These are phyloP conservation scores for Penicillium verrucosum DNA, from an alignment of 2,329 filamentous ascomycete genomes.

Conservation along the genomic window DNA sequence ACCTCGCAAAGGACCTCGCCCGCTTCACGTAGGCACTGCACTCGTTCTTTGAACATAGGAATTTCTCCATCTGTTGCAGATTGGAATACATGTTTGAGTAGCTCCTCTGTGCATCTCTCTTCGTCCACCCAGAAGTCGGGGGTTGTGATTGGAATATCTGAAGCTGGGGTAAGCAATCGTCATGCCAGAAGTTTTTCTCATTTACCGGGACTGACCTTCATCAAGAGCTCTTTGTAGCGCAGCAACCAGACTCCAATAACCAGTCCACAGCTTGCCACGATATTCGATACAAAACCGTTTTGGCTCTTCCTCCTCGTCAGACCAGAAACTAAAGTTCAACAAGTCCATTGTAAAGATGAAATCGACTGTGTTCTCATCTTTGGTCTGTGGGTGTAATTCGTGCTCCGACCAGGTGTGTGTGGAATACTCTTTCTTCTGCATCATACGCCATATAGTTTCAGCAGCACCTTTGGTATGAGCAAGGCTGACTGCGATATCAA, in stretches of 20 bases:
- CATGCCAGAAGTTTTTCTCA: background rate
- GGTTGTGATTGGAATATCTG: conserved; percentile 82
- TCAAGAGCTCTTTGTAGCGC: conserved; percentile 82
- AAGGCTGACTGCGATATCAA: conserved; percentile 88
- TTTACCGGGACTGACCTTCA: conserved; percentile 58
- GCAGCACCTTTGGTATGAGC: conserved; percentile 78
- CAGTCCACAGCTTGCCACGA: conserved; percentile 77
- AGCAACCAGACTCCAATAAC: conserved; percentile 92
- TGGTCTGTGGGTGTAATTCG: conserved; percentile 80
- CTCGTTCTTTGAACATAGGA: conserved; percentile 73
- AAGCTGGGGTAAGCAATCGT: background rate
- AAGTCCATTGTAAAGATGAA: conserved; percentile 98
- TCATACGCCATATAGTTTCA: conserved; percentile 70
- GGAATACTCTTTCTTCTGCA: conserved; percentile 80
- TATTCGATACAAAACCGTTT: conserved; percentile 83
- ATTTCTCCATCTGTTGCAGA: conserved; percentile 84
- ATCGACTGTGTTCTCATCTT: conserved; percentile 74
- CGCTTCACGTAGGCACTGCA: conserved; percentile 77
- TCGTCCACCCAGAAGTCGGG: conserved; percentile 82
- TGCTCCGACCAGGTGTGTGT: conserved; percentile 83
- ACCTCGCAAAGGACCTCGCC: conserved; percentile 76
- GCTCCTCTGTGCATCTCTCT: conserved; percentile 69
- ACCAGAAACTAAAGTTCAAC: conserved; percentile 97
- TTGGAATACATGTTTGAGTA: conserved; percentile 74
- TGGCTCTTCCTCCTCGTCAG: conserved; percentile 58